Percentiles rank a stretch among this genome's conserved stretches.
These are phyloP conservation scores for Davidsoniella australis DNA, from an alignment of 2,329 filamentous ascomycete species.

Conservation along the genomic window DNA sequence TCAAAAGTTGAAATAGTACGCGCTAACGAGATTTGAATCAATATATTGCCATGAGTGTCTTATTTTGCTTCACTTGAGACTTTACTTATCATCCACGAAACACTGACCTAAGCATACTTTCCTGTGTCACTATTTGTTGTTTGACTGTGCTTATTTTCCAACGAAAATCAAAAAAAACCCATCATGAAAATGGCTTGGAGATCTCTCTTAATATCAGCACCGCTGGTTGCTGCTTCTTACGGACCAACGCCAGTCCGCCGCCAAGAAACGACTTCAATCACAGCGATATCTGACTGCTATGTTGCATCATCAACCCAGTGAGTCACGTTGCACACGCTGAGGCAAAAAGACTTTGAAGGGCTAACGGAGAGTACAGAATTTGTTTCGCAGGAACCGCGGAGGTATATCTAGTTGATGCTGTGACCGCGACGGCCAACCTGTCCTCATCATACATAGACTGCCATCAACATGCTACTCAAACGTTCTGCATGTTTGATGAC, in stretches of 20 bases:
- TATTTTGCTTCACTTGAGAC: too few relatives aligned
- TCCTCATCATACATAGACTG: conserved; percentile 48
- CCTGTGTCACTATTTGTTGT: too few relatives aligned
- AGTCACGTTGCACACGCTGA: neutral
- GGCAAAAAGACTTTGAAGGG: neutral
- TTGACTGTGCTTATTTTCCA: too few relatives aligned
- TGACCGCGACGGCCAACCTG: conserved; percentile 36
- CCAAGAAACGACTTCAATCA: neutral
- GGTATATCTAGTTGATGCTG: conserved; percentile 27
- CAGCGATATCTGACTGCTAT: conserved; percentile 9
- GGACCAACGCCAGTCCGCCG: neutral
- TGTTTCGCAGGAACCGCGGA: conserved; percentile 28
- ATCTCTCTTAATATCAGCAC: too few relatives aligned
- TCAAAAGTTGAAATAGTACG: neutral
- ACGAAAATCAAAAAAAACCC: too few relatives aligned
- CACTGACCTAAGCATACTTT: too few relatives aligned
- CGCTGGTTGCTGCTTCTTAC: neutral
- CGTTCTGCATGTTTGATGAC: conserved; percentile 26
- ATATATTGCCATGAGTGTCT: too few relatives aligned
- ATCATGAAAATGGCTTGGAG: too few relatives aligned
- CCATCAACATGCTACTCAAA: conserved; percentile 40
- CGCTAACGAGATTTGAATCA: too few relatives aligned
- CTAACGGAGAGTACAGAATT: conserved; percentile 19
- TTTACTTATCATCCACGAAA: too few relatives aligned
- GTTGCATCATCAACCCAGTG: conserved; percentile 9